A percentile compares a stretch with the other conserved stretches of the same genome.
These are phyloP conservation scores for Sporisorium iseilematis-ciliati DNA, from an alignment of 1,284 basidiomycete species.

Conservation along the genomic window DNA sequence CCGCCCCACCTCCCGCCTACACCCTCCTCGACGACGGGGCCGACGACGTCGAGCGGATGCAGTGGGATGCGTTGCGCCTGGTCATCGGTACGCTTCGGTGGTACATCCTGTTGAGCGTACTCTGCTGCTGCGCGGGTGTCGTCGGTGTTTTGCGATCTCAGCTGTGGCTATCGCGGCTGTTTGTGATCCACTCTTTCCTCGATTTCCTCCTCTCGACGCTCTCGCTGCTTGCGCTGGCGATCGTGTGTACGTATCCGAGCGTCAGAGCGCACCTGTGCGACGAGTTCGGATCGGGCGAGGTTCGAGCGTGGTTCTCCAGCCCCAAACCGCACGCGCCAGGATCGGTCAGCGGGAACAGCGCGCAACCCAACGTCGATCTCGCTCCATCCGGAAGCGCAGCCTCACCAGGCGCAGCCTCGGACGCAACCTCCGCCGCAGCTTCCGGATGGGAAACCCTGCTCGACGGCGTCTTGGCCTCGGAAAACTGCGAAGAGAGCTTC, in stretches of 20 bases:
- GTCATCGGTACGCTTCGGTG: slow-evolving; percentile 39
- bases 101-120: slow-evolving; percentile 45
- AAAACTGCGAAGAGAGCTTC: slow-evolving; percentile 58
- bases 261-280: slow-evolving; percentile 56
- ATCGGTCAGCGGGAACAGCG: neutral
- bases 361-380: neutral
- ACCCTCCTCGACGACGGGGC: slow-evolving; percentile 35
- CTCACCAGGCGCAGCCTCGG: neutral
- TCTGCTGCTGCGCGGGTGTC: slow-evolving; percentile 48
- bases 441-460: slow-evolving; percentile 51
- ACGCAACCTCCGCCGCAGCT: slow-evolving; percentile 26
- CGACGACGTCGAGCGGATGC: slow-evolving; percentile 49
- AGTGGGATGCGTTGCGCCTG: slow-evolving; percentile 50
- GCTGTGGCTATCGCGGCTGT: slow-evolving; percentile 49
- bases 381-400: neutral
- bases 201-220: slow-evolving; percentile 57
- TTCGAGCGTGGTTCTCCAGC: slow-evolving; percentile 34
- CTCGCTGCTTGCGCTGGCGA: slow-evolving; percentile 48
- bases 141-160: slow-evolving; percentile 48
- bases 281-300: slow-evolving; percentile 44
- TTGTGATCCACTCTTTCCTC: slow-evolving; percentile 58
- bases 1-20: neutral
- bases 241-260: slow-evolving; percentile 54
- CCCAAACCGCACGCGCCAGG: neutral
- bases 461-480: slow-evolving; percentile 47